phyloP scores from a whole-genome alignment of 441 rosid genomes.

The Adansonia madagascariensis region DNA sequence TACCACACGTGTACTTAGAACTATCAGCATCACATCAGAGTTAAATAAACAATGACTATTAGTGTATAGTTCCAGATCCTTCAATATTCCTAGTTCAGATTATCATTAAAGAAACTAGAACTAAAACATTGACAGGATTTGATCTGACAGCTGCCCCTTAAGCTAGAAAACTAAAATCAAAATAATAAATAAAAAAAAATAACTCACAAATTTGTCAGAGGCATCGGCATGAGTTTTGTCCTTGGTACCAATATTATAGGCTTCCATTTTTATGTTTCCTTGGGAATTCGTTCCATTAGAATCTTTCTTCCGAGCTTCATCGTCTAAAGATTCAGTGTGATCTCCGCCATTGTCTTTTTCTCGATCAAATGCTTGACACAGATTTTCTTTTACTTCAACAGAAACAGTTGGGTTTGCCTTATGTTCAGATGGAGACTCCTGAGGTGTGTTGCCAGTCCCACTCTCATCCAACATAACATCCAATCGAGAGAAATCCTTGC shows the following conservation, averaged over 20 bases:
- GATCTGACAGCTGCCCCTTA: background rate
- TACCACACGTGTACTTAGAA: background rate
- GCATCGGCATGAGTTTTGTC: conserved; percentile 38
- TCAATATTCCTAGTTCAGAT: background rate
- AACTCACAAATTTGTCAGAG: conserved; percentile 52
- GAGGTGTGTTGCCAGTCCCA: conserved; percentile 39
- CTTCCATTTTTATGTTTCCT: conserved; percentile 35
- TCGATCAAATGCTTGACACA: conserved; percentile 41
- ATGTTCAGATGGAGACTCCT: conserved; percentile 42
- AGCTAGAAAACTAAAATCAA: conserved; percentile 2
- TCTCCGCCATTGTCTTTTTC: conserved; percentile 35
- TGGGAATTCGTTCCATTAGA: conserved; percentile 33
- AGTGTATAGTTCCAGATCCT: conserved; percentile 10
- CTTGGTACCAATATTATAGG: conserved; percentile 37
- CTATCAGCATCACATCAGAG: background rate
- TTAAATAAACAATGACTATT: conserved; percentile 3
- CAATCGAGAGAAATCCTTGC: conserved; percentile 74
- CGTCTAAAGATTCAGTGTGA: conserved; percentile 29
- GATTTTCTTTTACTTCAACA: conserved; percentile 62
- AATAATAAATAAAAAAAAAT: conserved; percentile 14
- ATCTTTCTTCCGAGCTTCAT: conserved; percentile 39
- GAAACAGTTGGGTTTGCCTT: conserved; percentile 37
- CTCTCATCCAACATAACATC: conserved; percentile 73
- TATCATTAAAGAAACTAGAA: conserved; percentile 14
- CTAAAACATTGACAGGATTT: background rate